Percentiles rank a stretch among this genome's conserved stretches.
Conservation (phyloP, 768 basidiomycete species). For the Favolaschia claudopus region DNA sequence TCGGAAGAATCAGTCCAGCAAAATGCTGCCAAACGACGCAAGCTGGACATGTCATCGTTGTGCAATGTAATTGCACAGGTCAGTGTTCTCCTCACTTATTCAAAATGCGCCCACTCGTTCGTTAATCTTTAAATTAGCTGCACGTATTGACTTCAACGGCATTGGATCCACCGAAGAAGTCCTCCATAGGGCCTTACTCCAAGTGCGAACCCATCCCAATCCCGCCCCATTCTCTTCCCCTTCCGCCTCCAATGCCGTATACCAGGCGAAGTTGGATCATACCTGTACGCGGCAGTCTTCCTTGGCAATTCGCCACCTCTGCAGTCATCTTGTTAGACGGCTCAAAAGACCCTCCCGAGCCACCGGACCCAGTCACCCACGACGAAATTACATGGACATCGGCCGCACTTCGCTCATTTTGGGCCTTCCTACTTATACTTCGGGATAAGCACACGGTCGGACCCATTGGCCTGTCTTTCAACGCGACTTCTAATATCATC, state of each 20-base stretch:
- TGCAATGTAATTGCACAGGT: constrained; percentile 55
- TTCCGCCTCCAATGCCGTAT: constrained; percentile 39
- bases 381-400: constrained; percentile 56
- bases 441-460: constrained; percentile 49
- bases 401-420: constrained; percentile 50
- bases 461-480: constrained; percentile 58
- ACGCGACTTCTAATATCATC: constrained; percentile 37
- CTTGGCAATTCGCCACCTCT: constrained; percentile 54
- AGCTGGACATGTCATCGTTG: constrained; percentile 44
- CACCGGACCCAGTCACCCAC: constrained; percentile 23
- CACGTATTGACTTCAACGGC: constrained; percentile 39
- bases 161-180: constrained; percentile 28
- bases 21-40: constrained; percentile 39
- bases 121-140: constrained; percentile 36
- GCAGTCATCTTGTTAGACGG: constrained; percentile 47
- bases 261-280: constrained; percentile 63
- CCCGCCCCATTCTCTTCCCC: constrained; percentile 39
- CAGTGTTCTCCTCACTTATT: constrained; percentile 26
- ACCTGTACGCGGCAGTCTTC: constrained; percentile 60
- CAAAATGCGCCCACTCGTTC: constrained; percentile 1
- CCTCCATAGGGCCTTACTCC: constrained; percentile 39
- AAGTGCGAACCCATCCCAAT: constrained; percentile 47
- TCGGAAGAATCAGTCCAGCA: constrained; percentile 10
- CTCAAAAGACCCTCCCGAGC: constrained; percentile 28
- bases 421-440: constrained; percentile 56